phyloP scores from a whole-genome alignment of 768 basidiomycete species.

The Leccinum longicurvipes region DNA sequence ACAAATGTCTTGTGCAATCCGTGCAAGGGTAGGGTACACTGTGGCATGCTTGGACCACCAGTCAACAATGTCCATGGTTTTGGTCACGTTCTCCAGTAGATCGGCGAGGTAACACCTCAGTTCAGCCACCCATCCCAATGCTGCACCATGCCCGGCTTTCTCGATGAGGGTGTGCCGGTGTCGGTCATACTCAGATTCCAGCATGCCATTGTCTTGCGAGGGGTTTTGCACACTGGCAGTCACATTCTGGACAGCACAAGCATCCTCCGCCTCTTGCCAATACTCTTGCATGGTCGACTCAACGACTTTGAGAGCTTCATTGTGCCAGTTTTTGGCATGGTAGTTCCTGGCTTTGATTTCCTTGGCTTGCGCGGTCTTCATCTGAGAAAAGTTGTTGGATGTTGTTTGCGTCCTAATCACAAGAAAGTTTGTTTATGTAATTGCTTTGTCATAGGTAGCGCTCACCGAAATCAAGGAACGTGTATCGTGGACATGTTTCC shows the following conservation, averaged over 20 bases:
- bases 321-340: neutral
- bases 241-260: neutral
- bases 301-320: neutral
- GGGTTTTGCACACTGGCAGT: neutral
- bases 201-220: neutral
- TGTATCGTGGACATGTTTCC: neutral
- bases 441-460: neutral
- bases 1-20: neutral
- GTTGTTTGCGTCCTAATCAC: neutral
- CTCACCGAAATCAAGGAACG: neutral
- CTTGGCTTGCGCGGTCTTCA: neutral
- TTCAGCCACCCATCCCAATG: neutral
- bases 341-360: neutral
- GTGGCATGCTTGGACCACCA: neutral
- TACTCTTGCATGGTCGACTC: neutral
- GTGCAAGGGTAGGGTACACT: neutral
- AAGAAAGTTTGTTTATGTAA: neutral
- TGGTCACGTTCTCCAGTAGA: neutral
- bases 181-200: neutral
- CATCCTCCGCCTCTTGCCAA: neutral
- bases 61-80: neutral
- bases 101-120: neutral
- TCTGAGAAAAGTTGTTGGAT: neutral
- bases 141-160: neutral
- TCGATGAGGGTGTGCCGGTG: neutral